Conservation (phyloP, 805 yeast genomes). For the Saccharomycopsis sp. region DNA sequence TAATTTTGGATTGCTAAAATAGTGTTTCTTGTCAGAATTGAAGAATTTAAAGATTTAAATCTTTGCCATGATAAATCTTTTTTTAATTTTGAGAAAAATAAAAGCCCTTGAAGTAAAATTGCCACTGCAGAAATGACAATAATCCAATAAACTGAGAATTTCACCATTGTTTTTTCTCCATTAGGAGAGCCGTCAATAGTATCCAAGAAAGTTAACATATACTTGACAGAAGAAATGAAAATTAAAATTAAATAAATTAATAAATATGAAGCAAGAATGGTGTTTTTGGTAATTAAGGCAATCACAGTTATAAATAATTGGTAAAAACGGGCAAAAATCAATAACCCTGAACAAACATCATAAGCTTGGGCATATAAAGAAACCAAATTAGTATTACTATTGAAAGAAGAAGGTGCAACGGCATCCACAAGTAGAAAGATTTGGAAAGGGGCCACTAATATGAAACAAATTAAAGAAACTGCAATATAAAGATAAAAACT, state of each 20-base stretch:
- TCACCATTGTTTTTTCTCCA: background rate
- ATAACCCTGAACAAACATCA: background rate
- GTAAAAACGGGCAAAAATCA: constrained; percentile 1
- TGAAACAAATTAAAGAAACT: background rate
- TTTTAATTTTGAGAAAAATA: background rate
- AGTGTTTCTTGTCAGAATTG: background rate
- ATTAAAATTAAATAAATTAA: background rate
- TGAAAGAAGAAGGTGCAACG: background rate
- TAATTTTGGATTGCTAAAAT: constrained; percentile 3
- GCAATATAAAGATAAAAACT: background rate
- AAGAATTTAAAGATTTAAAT: background rate
- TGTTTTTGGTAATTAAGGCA: constrained; percentile 2
- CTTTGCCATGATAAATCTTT: constrained; percentile 3
- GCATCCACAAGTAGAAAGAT: background rate
- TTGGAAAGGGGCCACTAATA: constrained; percentile 1
- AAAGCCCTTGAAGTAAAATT: background rate
- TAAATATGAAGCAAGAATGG: constrained; percentile 2
- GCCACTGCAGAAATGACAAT: constrained; percentile 1
- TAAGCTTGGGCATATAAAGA: background rate
- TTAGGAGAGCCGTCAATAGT: background rate
- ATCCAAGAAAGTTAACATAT: background rate
- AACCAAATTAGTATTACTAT: background rate
- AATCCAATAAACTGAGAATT: constrained; percentile 5
- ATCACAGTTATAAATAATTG: constrained; percentile 4
- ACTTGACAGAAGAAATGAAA: background rate